Conservation (phyloP, 73 alveolate species). For the Paramecium caudatum region DNA sequence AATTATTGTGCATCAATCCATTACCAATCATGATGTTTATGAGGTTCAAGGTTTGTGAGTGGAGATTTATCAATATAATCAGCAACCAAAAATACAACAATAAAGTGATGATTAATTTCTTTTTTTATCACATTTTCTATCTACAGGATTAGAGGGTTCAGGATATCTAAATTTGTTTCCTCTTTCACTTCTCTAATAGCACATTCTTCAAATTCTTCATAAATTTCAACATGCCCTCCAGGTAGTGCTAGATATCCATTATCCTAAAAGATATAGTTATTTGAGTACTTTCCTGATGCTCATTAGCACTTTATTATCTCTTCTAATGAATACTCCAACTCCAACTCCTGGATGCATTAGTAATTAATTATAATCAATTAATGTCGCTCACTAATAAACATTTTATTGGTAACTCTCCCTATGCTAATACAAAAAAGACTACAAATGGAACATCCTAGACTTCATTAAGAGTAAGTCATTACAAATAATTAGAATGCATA, state of each 20-base stretch:
- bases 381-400: slow-evolving; percentile 6
- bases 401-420: background rate
- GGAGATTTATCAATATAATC: background rate
- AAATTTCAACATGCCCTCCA: slow-evolving; percentile 43
- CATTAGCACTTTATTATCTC: background rate
- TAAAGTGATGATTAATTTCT: background rate
- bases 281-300: background rate
- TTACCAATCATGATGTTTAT: slow-evolving; percentile 3
- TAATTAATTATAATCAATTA: background rate
- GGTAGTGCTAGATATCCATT: slow-evolving; percentile 4
- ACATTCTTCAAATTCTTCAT: slow-evolving; percentile 58
- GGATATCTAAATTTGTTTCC: slow-evolving; percentile 3
- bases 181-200: slow-evolving; percentile 55
- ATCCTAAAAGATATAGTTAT: background rate
- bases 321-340: background rate
- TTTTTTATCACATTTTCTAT: background rate
- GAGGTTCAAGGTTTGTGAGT: background rate
- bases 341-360: slow-evolving; percentile 6
- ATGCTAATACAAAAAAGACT: background rate
- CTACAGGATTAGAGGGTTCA: background rate
- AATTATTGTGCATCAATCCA: background rate
- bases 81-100: background rate
- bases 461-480: background rate
- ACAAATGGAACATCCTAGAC: slow-evolving; percentile 1
- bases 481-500: background rate